Evolutionary conservation across 2,329 filamentous ascomycete genomes (phyloP), one percentile per base, ranked within the genome.

Genomic region (Cordyceps farinosa): DNA sequence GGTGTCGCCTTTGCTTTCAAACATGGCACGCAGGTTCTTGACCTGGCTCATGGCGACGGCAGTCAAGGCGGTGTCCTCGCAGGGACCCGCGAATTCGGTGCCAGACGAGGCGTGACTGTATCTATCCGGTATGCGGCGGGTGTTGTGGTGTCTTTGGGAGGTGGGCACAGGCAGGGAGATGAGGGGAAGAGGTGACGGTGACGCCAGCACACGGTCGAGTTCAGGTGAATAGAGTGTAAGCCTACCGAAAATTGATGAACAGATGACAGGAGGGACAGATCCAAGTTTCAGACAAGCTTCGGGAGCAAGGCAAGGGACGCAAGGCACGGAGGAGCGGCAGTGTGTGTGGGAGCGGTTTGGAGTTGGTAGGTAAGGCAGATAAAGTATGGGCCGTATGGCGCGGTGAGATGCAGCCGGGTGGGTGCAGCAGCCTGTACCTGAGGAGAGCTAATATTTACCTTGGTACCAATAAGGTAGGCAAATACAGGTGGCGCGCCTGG

Each of bases 21-120:
- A 92, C 83, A 90, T 91, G 72, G 90, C 90, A 70, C 89, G 83
- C 68, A 93, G 85, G 78, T 90, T 90, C 78, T 83, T 88, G 71
- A 91, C 88, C 71, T 84, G 87, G 72, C 87, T 87, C 84, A 87
- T 87, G 71, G 74, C 79, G 76, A 76, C 76, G 70, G 75, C 66
- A 66, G 63, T 55, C 42, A 32, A 50, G 15, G 60, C 15, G 60
- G 51, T 27, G 60, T 62, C 60, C 60, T 55, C 42, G 60, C 42
- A 51, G 34, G 60, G 60, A 55, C 60, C 60, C 60, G 42, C 60
- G 51, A 42, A 27, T 53, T 55, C 22, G 42, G 27, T 50, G 60
- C 60, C 60, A 62, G 42, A 62, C 38, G 29, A 44, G 36, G 50
- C 38, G 50, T 40, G 51, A 34, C 50, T 54, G 51, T 62, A 32